phyloP scores from a whole-genome alignment of 2,329 filamentous ascomycete species.

The Aureobasidium sp. region DNA sequence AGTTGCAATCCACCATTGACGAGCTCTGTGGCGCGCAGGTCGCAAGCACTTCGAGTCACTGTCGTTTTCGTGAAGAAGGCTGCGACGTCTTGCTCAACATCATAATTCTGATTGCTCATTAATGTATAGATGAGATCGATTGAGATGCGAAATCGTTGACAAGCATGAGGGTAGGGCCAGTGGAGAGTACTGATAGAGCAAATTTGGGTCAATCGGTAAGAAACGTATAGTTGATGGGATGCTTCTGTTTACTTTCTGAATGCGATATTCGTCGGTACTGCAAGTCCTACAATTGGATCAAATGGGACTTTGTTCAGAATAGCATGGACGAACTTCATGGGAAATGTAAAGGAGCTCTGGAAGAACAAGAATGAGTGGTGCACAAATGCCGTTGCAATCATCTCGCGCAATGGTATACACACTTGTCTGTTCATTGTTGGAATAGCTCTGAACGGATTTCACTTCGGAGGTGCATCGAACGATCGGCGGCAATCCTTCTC shows the following conservation, averaged over 20 bases:
- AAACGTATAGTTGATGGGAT: no score
- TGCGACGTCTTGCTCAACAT: constrained; percentile 22
- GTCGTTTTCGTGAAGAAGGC: not conserved
- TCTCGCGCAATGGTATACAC: no score
- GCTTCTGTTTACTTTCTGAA: no score
- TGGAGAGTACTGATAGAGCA: not conserved
- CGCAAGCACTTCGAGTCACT: not conserved
- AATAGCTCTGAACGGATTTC: no score
- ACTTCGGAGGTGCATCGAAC: not conserved
- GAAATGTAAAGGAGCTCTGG: not conserved
- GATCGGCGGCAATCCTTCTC: not conserved
- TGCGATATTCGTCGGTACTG: not conserved
- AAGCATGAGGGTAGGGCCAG: not conserved
- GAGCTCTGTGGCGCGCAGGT: not conserved
- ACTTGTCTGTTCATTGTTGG: no score
- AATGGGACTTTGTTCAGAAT: not conserved
- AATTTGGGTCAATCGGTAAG: not conserved
- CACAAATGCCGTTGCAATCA: no score
- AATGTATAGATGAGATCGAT: not conserved
- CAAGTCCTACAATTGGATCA: not conserved
- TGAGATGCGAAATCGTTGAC: not conserved
- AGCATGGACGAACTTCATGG: not conserved
- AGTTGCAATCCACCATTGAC: not conserved
- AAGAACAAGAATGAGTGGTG: no score
- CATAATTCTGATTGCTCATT: not conserved